Conservation (phyloP, 306 rosid species). For the Cucumis sativus region DNA sequence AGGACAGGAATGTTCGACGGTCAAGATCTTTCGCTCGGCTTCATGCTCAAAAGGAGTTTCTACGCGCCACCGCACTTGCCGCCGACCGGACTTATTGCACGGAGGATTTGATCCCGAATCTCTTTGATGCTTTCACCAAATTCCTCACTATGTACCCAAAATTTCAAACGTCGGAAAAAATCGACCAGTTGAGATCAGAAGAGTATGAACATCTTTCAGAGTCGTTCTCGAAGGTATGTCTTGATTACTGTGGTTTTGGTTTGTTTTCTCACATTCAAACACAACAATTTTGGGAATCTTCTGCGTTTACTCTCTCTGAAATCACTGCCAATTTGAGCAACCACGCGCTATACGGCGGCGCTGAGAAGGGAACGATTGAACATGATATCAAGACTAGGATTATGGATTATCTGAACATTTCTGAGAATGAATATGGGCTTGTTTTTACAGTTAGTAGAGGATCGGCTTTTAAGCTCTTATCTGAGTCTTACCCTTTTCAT, state of each 20-base stretch:
- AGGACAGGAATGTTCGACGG: slow-evolving; percentile 61
- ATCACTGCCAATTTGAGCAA: slow-evolving; percentile 92
- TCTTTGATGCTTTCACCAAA: slow-evolving; percentile 61
- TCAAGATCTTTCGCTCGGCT: slow-evolving; percentile 90
- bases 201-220: slow-evolving; percentile 67
- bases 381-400: slow-evolving; percentile 74
- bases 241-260: slow-evolving; percentile 95
- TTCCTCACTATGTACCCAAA: slow-evolving; percentile 96
- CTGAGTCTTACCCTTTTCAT: slow-evolving; percentile 92
- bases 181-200: slow-evolving; percentile 76
- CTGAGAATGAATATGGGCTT: slow-evolving; percentile 90
- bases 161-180: slow-evolving; percentile 61
- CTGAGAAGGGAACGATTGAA: slow-evolving; percentile 74
- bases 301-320: slow-evolving; percentile 78
- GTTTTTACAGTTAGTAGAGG: slow-evolving; percentile 98
- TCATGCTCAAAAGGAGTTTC: slow-evolving; percentile 83
- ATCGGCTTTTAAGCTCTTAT: slow-evolving; percentile 78
- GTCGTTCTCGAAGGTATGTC: slow-evolving; percentile 72
- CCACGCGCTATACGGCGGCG: slow-evolving; percentile 90
- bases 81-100: slow-evolving; percentile 58
- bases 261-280: slow-evolving; percentile 80
- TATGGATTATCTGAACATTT: slow-evolving; percentile 85
- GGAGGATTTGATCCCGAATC: slow-evolving; percentile 57
- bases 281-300: slow-evolving; percentile 76
- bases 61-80: slow-evolving; percentile 75